Evolutionary conservation across 2,329 filamentous ascomycete genomes (phyloP).

Genomic region (Decorospora gaudefroyi): DNA sequence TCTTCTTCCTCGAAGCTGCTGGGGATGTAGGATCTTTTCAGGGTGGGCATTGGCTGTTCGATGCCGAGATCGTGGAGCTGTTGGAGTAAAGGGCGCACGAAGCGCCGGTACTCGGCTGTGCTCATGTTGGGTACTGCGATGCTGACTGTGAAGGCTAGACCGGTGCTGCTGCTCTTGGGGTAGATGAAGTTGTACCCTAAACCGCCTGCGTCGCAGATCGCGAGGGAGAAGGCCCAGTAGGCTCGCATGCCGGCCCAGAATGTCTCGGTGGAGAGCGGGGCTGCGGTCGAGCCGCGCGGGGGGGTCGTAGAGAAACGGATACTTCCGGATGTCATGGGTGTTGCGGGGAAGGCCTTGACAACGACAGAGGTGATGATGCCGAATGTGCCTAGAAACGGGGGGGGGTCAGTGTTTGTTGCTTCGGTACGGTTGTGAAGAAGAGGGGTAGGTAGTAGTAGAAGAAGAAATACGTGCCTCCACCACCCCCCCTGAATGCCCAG

Average conservation of each 20-base stretch:
- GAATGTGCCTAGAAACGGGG: conserved; percentile 31
- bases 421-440: too few species aligned
- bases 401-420: not conserved
- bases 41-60: conserved; percentile 14
- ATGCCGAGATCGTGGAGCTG: conserved; percentile 27
- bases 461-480: conserved; percentile 28
- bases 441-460: too few species aligned
- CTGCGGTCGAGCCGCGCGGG: conserved; percentile 5
- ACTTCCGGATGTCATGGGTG: conserved; percentile 13
- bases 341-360: conserved; percentile 44
- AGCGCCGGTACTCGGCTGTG: conserved; percentile 14
- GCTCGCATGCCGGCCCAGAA: conserved; percentile 35
- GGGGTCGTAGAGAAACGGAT: conserved; percentile 32
- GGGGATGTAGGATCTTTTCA: conserved; percentile 7
- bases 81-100: conserved; percentile 27
- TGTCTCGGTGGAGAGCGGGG: conserved; percentile 21
- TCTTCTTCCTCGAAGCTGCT: not conserved
- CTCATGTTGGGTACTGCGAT: conserved; percentile 26
- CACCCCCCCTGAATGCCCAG: conserved; percentile 38
- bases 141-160: conserved; percentile 28
- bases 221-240: conserved; percentile 23
- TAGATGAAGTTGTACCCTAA: conserved; percentile 38
- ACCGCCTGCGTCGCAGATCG: conserved; percentile 30
- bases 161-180: conserved; percentile 13
- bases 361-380: conserved; percentile 35